Percentiles rank a stretch among this genome's conserved stretches.
phyloP scores from a whole-genome alignment of 352 stramenopile genomes.

The Phytophthora pseudosyringae region DNA sequence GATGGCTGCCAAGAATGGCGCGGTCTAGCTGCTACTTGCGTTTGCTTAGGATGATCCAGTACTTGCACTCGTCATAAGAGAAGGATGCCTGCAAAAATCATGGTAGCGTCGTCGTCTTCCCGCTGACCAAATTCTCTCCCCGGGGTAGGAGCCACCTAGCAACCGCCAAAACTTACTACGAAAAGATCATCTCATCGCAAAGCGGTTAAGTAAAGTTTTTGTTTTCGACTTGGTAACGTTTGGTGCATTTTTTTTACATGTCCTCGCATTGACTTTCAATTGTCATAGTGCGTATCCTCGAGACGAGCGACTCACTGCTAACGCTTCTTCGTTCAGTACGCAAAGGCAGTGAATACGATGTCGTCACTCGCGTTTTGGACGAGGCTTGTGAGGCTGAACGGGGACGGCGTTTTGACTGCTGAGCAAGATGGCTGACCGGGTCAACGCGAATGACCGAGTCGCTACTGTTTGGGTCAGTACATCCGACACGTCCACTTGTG shows the following conservation, averaged over 20 bases:
- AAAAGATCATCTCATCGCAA: too few species aligned
- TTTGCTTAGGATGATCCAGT: too few species aligned
- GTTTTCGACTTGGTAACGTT: neutral
- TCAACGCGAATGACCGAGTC: conserved; percentile 20
- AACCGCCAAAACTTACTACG: too few species aligned
- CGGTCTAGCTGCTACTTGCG: neutral
- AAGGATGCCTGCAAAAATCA: too few species aligned
- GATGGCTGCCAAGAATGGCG: neutral
- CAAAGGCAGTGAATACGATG: conserved; percentile 7
- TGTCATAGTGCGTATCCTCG: conserved; percentile 37
- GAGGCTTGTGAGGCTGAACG: conserved; percentile 24
- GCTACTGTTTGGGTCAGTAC: neutral
- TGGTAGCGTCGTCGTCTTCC: too few species aligned
- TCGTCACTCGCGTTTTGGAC: neutral
- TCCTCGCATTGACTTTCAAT: conserved; percentile 23
- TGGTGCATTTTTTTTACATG: conserved; percentile 5
- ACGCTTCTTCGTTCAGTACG: conserved; percentile 15
- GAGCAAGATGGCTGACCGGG: conserved; percentile 14
- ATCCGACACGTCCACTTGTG: neutral
- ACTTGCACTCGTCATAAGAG: too few species aligned
- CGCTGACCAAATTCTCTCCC: too few species aligned
- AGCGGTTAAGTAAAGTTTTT: too few species aligned
- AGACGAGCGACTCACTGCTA: conserved; percentile 37
- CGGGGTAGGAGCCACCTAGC: too few species aligned
- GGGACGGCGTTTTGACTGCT: conserved; percentile 16